Base-by-base conservation (phyloP, 371 early-diverging fungal species). In the Apophysomyces sp. region DNA sequence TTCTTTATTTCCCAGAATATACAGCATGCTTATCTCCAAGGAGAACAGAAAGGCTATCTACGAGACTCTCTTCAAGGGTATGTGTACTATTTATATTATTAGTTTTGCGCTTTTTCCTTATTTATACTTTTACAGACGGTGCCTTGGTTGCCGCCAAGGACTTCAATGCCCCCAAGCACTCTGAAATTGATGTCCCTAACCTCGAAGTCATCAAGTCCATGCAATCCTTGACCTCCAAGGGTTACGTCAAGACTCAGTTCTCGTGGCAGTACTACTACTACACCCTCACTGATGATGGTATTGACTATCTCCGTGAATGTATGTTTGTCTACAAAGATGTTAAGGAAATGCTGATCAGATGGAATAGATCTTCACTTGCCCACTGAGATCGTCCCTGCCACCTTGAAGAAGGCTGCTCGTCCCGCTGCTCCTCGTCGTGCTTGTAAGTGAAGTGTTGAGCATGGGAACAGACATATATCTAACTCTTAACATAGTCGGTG, bases 241-340 rank as follows among this genome's bases (percentile, higher is more conserved):
- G 94, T 71, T 91, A 79, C 65, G 97, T 98, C 82, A 94, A 89
- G 85, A 93, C 92, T 70, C 92, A 90, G 77, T 99, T 99, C 93
- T 94, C 95, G 72, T 99, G 99, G 99, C 98, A 96, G 77, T 94
- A 94, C 89, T 98, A 93, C 86, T 99, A 99, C 92, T 98, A 98
- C 87, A 93, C 90, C 79, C 86, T 99, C 73, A 98, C 97, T 77
- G 91, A 95, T 80, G 92, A 91, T 81, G 98, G 98, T 83, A 95
- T 98, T 71, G 94, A 92, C 77, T 96, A 95, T 86, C 88, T 98
- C 69, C 93, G 98, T 78, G 92, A 93, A 87, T 92, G 69, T 75
- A 70, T 41, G 76, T 56, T 37, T n/a, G 13, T 36, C 21, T 51
- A 24, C 13, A 8, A 8, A 52, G 26, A 26, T 8, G 18, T 49